Evolutionary conservation across 352 stramenopile species (phyloP), one percentile per base, ranked within the genome.

Genomic region (Phytopythium sindhum): DNA sequence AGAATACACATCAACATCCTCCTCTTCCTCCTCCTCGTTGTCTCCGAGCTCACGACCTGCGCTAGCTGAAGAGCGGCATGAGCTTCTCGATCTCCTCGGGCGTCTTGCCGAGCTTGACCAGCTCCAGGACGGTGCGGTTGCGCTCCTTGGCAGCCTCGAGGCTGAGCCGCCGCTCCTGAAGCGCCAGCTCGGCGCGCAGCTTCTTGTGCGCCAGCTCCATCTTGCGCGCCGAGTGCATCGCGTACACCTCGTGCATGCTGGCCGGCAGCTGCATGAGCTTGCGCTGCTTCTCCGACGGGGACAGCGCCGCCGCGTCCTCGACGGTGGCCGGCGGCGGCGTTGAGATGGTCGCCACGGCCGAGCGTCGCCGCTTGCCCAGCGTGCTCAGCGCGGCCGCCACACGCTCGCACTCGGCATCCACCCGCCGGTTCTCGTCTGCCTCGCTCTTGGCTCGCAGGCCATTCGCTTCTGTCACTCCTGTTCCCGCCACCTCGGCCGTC

Each of bases 201-300:
- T 61, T 61, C 55, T 41, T 35, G 35, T 51, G 55, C 55, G 55
- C 55, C 23, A 61, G 55, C 55, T 61, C 55, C 55, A 61, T 61
- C 23, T 61, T 61, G 55, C 39, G 55, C 24, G 35, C 55, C n/a
- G 55, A 42, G 24, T 61, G 39, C 37, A 50, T 19, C 37, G 55
- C 55, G 28, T 61, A 61, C 37, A 50, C 39, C 39, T 61, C 55
- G 24, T 61, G 37, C 23, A 51, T 26, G 35, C 14, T 61, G 24
- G 55, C 39, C 14, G 55, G 33, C 35, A 60, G 31, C 10, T 44
- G 51, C 21, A 33, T 33, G 7, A 59, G n/a, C 53, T 47, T 48
- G n/a, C 53, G 53, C 53, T 31, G 53, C 31, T 59, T 59, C n/a
- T 59, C 53, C 4, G 31, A 33, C 31, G 53, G 53, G n/a, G 53